Base-by-base conservation (phyloP, 108 stramenopile species). In the Seminavis robusta region DNA sequence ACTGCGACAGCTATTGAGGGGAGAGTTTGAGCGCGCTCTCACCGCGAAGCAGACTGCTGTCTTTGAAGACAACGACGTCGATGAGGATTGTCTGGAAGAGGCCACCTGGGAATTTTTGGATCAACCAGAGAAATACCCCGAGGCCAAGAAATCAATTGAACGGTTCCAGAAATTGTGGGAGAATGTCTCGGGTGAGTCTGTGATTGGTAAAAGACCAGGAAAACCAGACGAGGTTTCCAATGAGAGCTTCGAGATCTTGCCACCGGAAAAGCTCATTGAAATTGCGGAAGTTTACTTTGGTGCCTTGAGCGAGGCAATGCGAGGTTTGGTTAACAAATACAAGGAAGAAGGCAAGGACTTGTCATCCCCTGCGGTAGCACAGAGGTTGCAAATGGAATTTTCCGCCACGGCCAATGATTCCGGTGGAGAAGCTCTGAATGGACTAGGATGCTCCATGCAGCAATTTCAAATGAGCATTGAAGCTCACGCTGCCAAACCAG, bases 151-250 rank as follows among this genome's bases (percentile, higher is more conserved):
- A 37, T 69, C 86, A 6, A 88, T 94, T 25, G 87, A 90, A 33
- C 65, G 88, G 40, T 90, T 94, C 63, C 92, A 94, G 46, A 89
- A 83, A 47, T 54, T 94, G 29, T 94, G 89, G 73, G 92, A 94
- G 60, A 85, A 83, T 65, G 66, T 87, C 1, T 79, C 76, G 19
- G 88, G 87, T 20, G 84, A 88, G 46, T 64, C 63, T 5, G 75
- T 82, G 1, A 78, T 79, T 24, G 92, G 92, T 27, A 78, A 64
- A 68, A 60, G 76, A 52, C 85, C 86, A 3, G 76, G 80, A n/a
- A 34, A 63, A 28, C 44, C 36, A 9, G 44, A 54, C 52, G 26
- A 43, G 26, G 49, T 34, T 34, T 62, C 55, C 8, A 56, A 50
- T 9, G 81, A 63, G 20, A 44, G 31, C 0, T 58, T 63, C 11